Evolutionary conservation across 2,329 filamentous ascomycete genomes (phyloP), one percentile per base, ranked within the genome.

Genomic region (Beauveria australis): DNA sequence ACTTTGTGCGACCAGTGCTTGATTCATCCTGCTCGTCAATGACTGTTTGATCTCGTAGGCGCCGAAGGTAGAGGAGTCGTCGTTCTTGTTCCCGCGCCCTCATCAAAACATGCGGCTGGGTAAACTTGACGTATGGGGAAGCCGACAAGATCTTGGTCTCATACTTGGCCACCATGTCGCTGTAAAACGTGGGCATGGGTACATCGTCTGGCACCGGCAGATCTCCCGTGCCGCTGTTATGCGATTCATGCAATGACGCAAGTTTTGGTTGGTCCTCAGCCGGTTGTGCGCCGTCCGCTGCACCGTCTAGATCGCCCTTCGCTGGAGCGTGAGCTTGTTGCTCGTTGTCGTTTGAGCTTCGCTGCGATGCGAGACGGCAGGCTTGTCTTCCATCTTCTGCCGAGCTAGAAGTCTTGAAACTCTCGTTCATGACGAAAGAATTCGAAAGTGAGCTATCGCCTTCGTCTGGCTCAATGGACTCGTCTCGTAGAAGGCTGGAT

Each of bases 121-220:
- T 89, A 70, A 97, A 99, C 69, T 91, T 93, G 65, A 99, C 94
- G 70, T 96, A 97, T 0, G 94, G 94, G 0, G 94, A 99, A 1
- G 92, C 91, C 1, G 95, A 99, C 6, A 99, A 78, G 49, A 99
- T 89, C 69, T 93, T 95, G 6, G 92, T 96, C 69, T 95, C 86
- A 68, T 96, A 92, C 68, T 96, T 93, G 61, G 91, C 87, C 43
- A 97, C 92, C 81, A 97, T 91, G 70, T 96, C 91, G 70, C 92
- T 92, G 71, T 97, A 97, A 69, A 92, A 96, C 0, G 90, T 95
- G 3, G 93, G 91, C 78, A 91, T 89, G 1, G 91, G 89, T 46
- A 91, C 79, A 70, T 93, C 88, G 66, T 93, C 89, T 4, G 88
- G 88, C 5, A 90, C 80, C 49, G 86, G 82, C 56, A 77, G 79